Base-by-base conservation (phyloP, 2,329 filamentous ascomycete species). In the Didymella sp. region DNA sequence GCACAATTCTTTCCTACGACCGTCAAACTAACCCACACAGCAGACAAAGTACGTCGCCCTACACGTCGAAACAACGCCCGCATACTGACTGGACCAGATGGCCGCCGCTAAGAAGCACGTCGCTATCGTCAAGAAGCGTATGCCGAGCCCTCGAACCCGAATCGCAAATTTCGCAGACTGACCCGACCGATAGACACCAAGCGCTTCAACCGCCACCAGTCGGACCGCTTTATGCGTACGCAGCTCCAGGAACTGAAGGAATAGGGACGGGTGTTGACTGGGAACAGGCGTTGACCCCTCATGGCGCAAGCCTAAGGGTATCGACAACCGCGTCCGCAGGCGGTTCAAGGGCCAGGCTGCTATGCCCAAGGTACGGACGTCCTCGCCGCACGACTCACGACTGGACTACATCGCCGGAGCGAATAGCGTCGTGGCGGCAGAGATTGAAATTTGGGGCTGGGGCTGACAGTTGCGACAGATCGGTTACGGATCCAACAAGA, bases 301-400 rank as follows among this genome's bases (percentile, higher is more conserved):
- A 87, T 99, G 95, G 95, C 90, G 95, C 84, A 99, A 98, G 88
- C 95, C 95, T 73, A 99, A 99, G 91, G 95, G 95, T 92, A 99
- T 99, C 83, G 95, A 99, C 85, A 96, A 93, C 86, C 86, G 91
- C 77, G 94, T 99, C 80, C 91, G 95, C 80, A 89, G 95, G 87
- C 91, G 95, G 73, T 99, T 99, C 87, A 92, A 91, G 84, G 92
- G 95, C 78, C 91, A 91, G 84, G 89, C 90, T 82, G 87, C 88
- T 78, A 98, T 99, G 94, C 95, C 95, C 83, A 96, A 92, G 86
- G 94, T 97, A 93, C 80, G 91, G 66, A 66, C 15, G 44, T 17
- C 57, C 59, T 55, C 38, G 52, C 56, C 47, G 45, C 43, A 52
- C 47, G 41, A 40, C 33, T 11, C 44, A 33, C 49, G 49, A 46